Evolutionary conservation across 768 basidiomycete species (phyloP), one percentile per base, ranked within the genome.

Genomic region (Rhizopogon vulgaris): DNA sequence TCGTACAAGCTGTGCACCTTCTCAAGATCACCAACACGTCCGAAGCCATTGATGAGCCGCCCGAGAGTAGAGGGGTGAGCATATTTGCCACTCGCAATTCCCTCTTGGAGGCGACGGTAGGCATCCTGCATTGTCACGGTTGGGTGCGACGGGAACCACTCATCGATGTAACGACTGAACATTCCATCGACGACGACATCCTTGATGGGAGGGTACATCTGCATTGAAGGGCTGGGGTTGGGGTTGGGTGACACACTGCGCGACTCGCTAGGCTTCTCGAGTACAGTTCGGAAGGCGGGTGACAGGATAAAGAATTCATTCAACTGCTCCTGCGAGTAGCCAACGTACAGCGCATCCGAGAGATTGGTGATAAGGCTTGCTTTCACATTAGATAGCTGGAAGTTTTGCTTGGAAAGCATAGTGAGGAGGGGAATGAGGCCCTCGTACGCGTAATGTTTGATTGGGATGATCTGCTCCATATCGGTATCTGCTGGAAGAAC

Each of bases 1-100:
- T 73, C 69, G 68, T 97, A 96, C 17, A 87, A 67, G 41, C 79
- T 74, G 17, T 74, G 73, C 8, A 88, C 81, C 60, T 84, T 82
- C 7, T 81, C 72, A 38, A 84, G 59, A 48, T 84, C 76, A 43
- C 78, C 74, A 7, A 69, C 47, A 27, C 92, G 82, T 15, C 90
- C 90, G 12, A 91, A 75, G 4, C 71, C 69, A 52, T 83, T 78
- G 59, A 94, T 84, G 22, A 96, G 69, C 10, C 75, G 73, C 14
- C 78, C 82, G 25, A 94, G 61, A 6, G 74, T 71, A 11, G 67
- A 67, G 2, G 81, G 71, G 7, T 71, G 63, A 1, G 90, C 85
- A 42, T 77, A 78, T 8, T 74, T 49, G 45, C 45, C 10, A 9
- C 5, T 18, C 3, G 40, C 42, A 9, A 80, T 54, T 7, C 75